Base-by-base conservation (phyloP, 768 basidiomycete genomes). In the Daedaleopsis sinensis region DNA sequence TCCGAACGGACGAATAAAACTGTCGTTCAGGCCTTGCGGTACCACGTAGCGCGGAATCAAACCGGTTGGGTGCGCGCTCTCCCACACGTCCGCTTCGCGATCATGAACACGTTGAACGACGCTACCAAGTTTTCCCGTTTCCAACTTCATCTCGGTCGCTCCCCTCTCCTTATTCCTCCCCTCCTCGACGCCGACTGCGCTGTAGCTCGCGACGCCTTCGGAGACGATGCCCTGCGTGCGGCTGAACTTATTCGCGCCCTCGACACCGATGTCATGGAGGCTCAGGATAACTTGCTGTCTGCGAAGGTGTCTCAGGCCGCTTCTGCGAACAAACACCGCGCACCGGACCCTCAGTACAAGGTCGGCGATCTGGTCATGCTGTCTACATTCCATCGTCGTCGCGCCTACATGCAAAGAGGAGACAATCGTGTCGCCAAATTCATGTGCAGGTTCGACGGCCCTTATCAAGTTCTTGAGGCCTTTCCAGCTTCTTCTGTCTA, bases 211-310 rank as follows among this genome's bases (percentile, higher is more conserved):
- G 5, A 19, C 8, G 47, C n/a, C 8, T n/a, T 3, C 7, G 35
- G 10, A 35, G 35, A 52, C 4, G 32, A 16, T 36, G 36, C 52
- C 4, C 10, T 21, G 13, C 5, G 27, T 3, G 27, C 27, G 4
- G 27, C 27, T 7, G 27, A 19, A n/a, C 21, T 37, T 16, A 11
- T 52, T 3, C 36, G 37, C 15, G 18, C 16, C 5, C 4, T 68
- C 18, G 63, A 72, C 9, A 1, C 24, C 11, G 63, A 72, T 53
- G 57, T 72, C 0, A 21, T 70, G 1, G 54, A 67, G 16, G 78
- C 78, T 0, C 75, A 76, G 53, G 77, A 79, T 54, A 70, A 66
- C 27, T 64, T 80, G 0, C 54, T 76, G 0, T 59, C 52, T 15
- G 69, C 77, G 0, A 74, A 74, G 61, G 51, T 72, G 0, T 6